phyloP scores from a whole-genome alignment of 2,329 filamentous ascomycete species.

The Trichoderma harzianum region DNA sequence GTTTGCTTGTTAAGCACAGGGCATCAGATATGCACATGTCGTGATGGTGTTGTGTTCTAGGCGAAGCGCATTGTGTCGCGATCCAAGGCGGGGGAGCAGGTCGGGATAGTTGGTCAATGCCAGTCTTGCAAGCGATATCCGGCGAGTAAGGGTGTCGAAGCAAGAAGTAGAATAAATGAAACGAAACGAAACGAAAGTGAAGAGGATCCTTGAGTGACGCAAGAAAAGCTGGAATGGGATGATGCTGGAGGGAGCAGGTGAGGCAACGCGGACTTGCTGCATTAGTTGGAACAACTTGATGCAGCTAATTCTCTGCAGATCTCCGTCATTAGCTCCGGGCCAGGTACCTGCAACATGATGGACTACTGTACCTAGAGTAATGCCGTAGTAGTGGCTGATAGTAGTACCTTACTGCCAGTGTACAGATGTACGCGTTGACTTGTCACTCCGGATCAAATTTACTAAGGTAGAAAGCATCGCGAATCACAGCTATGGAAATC shows the following conservation, averaged over 20 bases:
- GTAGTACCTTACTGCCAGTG: not conserved
- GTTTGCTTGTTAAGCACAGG: not conserved
- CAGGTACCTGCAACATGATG: not conserved
- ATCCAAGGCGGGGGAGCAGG: not conserved
- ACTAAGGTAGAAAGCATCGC: not conserved
- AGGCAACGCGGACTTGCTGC: not conserved
- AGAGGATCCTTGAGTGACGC: not conserved
- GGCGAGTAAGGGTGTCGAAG: not conserved
- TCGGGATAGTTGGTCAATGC: not conserved
- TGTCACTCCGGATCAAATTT: not conserved
- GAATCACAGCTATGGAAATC: not conserved
- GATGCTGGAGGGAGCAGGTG: not conserved
- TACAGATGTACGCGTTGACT: not conserved
- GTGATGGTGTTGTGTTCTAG: not conserved
- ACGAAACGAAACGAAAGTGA: not conserved
- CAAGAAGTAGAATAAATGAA: not conserved
- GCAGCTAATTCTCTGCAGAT: not conserved
- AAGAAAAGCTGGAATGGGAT: not conserved
- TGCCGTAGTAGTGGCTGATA: not conserved
- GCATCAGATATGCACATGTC: not conserved
- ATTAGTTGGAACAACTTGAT: not conserved
- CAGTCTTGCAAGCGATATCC: not conserved
- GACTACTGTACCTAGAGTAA: not conserved
- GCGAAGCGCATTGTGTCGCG: not conserved
- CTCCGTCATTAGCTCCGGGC: not conserved